Conservation (phyloP, 1,284 basidiomycete genomes). For the Porogramme epimiltina region DNA sequence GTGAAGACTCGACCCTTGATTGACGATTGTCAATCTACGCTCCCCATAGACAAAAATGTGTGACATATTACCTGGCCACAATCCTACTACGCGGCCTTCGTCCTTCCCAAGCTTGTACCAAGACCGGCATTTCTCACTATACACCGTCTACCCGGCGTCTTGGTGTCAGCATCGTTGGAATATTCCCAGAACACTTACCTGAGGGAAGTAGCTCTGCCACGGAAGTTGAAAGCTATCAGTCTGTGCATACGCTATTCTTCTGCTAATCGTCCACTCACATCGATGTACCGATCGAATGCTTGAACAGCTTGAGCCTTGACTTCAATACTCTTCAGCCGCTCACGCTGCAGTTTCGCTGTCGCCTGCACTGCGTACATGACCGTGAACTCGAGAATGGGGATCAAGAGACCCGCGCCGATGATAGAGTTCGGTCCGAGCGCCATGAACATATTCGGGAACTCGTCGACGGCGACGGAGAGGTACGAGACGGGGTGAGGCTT, state of each 20-base stretch:
- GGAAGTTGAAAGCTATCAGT: not conserved
- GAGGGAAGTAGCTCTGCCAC: constrained; percentile 7
- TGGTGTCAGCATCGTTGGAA: too few relatives aligned
- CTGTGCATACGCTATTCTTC: too few relatives aligned
- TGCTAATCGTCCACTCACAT: not conserved
- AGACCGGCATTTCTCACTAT: constrained; percentile 57
- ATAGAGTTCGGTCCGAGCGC: constrained; percentile 58
- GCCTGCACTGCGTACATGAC: constrained; percentile 55
- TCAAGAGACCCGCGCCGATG: constrained; percentile 54
- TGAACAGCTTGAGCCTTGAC: constrained; percentile 2
- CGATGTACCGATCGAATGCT: constrained; percentile 6
- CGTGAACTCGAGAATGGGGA: constrained; percentile 55
- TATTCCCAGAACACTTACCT: too few relatives aligned
- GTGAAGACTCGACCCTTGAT: constrained; percentile 58
- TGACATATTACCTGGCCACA: constrained; percentile 65
- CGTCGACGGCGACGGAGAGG: constrained; percentile 54
- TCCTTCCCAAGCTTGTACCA: constrained; percentile 69
- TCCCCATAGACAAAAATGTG: too few relatives aligned
- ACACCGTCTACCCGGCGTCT: constrained; percentile 48
- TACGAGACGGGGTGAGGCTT: constrained; percentile 57
- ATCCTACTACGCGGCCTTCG: constrained; percentile 55
- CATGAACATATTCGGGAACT: constrained; percentile 65
- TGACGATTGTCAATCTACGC: too few relatives aligned
- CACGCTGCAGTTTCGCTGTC: constrained; percentile 59
- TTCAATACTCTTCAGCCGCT: constrained; percentile 55